These are phyloP conservation scores for Penicillium sp. DNA, from an alignment of 2,329 filamentous ascomycete species.

Conservation along the genomic window DNA sequence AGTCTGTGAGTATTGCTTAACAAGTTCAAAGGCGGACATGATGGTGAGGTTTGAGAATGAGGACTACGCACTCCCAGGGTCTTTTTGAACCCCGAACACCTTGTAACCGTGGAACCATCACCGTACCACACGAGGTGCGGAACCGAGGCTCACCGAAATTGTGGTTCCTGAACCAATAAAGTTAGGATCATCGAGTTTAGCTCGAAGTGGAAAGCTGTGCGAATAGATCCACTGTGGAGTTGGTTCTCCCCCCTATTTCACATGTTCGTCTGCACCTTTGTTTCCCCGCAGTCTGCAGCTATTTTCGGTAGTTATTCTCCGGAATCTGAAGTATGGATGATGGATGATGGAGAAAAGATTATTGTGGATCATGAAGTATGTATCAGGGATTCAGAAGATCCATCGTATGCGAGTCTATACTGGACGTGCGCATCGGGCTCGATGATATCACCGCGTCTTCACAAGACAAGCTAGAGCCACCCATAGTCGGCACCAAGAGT, in stretches of 20 bases:
- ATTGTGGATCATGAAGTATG: too few relatives aligned
- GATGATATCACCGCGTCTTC: background rate
- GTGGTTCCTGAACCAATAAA: background rate
- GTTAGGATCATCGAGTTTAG: background rate
- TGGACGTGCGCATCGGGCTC: background rate
- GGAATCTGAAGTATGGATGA: background rate
- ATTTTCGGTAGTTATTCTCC: background rate
- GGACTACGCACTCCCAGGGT: too few relatives aligned
- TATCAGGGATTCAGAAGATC: too few relatives aligned
- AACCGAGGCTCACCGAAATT: background rate
- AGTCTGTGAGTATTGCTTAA: slow-evolving; percentile 26
- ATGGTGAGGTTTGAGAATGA: slow-evolving; percentile 6
- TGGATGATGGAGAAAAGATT: background rate
- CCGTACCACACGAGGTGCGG: background rate
- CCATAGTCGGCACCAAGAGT: too few relatives aligned
- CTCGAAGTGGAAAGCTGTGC: slow-evolving; percentile 8
- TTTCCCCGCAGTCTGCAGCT: background rate
- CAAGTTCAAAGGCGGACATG: slow-evolving; percentile 23
- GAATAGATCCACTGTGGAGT: background rate
- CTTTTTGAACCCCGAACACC: too few relatives aligned
- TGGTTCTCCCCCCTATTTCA: background rate
- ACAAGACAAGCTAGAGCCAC: background rate
- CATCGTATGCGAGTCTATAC: too few relatives aligned
- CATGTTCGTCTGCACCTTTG: background rate
- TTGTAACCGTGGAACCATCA: too few relatives aligned